Evolutionary conservation across 2,329 filamentous ascomycete species (phyloP).

Genomic region (Tothia fuscella): DNA sequence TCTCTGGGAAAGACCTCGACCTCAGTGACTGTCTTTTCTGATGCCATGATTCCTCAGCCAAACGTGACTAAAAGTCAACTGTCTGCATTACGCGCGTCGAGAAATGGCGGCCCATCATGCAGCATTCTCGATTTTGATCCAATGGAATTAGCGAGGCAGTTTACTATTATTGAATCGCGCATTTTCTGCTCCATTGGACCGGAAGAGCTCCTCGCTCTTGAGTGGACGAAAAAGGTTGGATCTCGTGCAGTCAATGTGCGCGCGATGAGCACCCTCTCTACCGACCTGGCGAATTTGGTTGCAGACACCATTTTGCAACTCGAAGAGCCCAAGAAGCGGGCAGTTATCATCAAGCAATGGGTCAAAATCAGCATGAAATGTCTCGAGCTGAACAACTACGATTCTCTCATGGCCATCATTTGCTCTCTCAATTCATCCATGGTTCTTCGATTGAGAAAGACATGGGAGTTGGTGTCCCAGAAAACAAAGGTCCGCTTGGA

Average conservation of each 20-base stretch:
- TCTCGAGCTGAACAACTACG: conserved; percentile 86
- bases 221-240: conserved; percentile 85
- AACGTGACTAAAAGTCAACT: conserved; percentile 66
- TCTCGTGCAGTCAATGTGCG: conserved; percentile 78
- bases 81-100: conserved; percentile 60
- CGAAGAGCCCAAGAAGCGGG: conserved; percentile 86
- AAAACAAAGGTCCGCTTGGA: conserved; percentile 76
- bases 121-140: conserved; percentile 85
- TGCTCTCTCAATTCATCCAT: conserved; percentile 88
- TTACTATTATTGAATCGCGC: conserved; percentile 82
- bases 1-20: conserved; percentile 82
- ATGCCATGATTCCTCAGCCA: conserved; percentile 58
- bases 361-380: conserved; percentile 86
- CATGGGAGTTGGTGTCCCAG: conserved; percentile 78
- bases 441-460: conserved; percentile 75
- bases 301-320: conserved; percentile 82
- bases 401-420: conserved; percentile 92
- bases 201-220: conserved; percentile 79
- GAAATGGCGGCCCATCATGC: conserved; percentile 55
- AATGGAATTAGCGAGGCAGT: conserved; percentile 77
- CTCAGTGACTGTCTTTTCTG: conserved; percentile 58
- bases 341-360: conserved; percentile 82
- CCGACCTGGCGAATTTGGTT: conserved; percentile 83
- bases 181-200: conserved; percentile 88
- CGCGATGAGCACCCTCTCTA: conserved; percentile 86